Evolutionary conservation across 2,329 filamentous ascomycete species (phyloP).

Genomic region (Fusarium paranaense): DNA sequence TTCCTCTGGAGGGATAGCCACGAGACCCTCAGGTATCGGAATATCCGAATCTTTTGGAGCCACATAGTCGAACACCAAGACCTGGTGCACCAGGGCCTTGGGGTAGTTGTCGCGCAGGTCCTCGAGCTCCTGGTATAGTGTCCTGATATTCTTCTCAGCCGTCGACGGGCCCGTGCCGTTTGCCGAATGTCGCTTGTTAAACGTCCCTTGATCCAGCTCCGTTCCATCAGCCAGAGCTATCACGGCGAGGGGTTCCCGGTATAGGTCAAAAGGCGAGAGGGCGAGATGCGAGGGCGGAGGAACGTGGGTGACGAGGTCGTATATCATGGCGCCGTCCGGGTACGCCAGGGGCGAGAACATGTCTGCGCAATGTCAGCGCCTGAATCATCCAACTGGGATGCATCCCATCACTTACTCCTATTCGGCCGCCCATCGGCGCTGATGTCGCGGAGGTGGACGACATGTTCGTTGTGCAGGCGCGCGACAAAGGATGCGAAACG

Average conservation of each 20-base stretch:
- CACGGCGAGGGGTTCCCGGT: slow-evolving; percentile 84
- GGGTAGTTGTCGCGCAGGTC: slow-evolving; percentile 78
- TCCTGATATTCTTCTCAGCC: slow-evolving; percentile 68
- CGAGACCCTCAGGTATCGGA: slow-evolving; percentile 74
- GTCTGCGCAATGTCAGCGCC: slow-evolving; percentile 63
- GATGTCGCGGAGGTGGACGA: slow-evolving; percentile 87
- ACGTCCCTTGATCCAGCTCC: slow-evolving; percentile 69
- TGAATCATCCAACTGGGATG: slow-evolving; percentile 4
- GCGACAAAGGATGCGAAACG: slow-evolving; percentile 84
- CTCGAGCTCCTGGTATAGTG: slow-evolving; percentile 75
- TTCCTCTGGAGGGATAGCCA: slow-evolving; percentile 75
- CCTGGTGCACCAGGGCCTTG: slow-evolving; percentile 80
- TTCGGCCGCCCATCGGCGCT: slow-evolving; percentile 86
- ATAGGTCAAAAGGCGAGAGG: slow-evolving; percentile 89
- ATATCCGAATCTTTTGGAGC: slow-evolving; percentile 60
- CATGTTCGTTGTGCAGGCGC: slow-evolving; percentile 81
- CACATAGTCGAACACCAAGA: slow-evolving; percentile 82
- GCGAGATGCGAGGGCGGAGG: slow-evolving; percentile 84
- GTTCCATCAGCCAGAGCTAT: slow-evolving; percentile 86
- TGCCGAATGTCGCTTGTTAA: slow-evolving; percentile 66
- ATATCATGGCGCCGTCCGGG: slow-evolving; percentile 86
- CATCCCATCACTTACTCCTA: slow-evolving; percentile 71
- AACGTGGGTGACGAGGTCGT: slow-evolving; percentile 84
- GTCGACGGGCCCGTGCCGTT: slow-evolving; percentile 63
- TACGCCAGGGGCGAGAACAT: slow-evolving; percentile 95